Evolutionary conservation across 176 grass and related monocot genomes (phyloP), one percentile per base, ranked within the genome.

Genomic region (Musa beccarii): DNA sequence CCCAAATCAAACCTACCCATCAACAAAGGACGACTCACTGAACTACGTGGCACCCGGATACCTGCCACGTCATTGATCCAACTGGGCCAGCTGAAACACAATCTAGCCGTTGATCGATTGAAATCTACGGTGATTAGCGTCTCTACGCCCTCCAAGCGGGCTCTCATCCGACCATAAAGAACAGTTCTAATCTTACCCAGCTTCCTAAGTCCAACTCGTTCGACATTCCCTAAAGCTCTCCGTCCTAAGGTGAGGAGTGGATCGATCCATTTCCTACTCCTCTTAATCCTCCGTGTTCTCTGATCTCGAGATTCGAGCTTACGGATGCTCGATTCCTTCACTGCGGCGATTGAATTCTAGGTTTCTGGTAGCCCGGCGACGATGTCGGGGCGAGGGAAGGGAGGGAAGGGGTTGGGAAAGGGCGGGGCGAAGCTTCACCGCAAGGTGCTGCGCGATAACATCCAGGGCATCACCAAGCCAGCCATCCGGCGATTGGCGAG

Each of bases 401-500:
- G 89, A 9, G 89, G 89, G 10, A 88, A 92, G 84, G 84, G 89
- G 0, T 69, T 89, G 0, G 86, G 86, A n/a, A 92, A 89, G 81
- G 89, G 86, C 59, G 86, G 89, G 22, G 84, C 86, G 2, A 92
- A 92, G 86, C 79, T 86, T 20, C 90, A 92, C 56, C 81, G 84
- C 3, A 92, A 92, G 84, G 89, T 92, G 2, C 84, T 89, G 1
- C 81, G 81, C 13, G 81, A 92, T 68, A 92, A 92, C 76, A 92
- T 92, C 84, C 84, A 89, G 68, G 86, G 89, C 56, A 89, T 92
- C 76, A 92, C 86, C 14, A 89, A 92, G 84, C 86, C 86, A 68
- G 84, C 81, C 3, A 92, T 92, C 72, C 79, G 79, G 12, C 57
- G 86, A 19, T 81, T 89, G 1, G 86, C 89, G 0, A 34, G 89